Conservation (phyloP, 306 rosid species). For the Medicago arabica region DNA sequence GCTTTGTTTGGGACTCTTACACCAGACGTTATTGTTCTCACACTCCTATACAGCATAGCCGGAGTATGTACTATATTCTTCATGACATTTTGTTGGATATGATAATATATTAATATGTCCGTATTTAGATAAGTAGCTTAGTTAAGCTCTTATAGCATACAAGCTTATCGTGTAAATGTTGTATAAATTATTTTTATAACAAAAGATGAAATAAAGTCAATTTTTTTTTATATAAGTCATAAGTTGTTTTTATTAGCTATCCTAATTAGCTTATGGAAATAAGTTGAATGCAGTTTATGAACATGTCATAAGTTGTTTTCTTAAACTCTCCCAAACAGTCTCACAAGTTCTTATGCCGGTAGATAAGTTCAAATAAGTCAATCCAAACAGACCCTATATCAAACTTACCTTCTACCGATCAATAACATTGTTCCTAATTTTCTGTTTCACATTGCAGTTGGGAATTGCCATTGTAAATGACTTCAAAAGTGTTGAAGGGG, state of each 20-base stretch:
- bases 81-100: conserved; percentile 32
- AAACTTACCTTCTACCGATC: conserved; percentile 11
- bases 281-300: neutral
- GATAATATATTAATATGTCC: neutral
- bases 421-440: conserved; percentile 15
- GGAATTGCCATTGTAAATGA: conserved; percentile 98
- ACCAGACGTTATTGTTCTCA: conserved; percentile 84
- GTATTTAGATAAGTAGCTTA: too few relatives aligned
- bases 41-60: conserved; percentile 91
- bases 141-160: neutral
- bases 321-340: neutral
- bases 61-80: conserved; percentile 69
- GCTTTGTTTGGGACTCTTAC: conserved; percentile 98
- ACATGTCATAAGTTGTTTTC: neutral
- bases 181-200: neutral
- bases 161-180: neutral
- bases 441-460: conserved; percentile 58
- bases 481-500: conserved; percentile 97
- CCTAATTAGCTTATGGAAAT: neutral
- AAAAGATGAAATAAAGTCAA: neutral
- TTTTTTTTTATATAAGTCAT: too few relatives aligned
- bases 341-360: neutral
- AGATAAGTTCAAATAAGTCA: neutral
- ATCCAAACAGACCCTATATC: neutral
- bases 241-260: neutral